A percentile compares a stretch with the other conserved stretches of the same genome.
Evolutionary conservation across 177 flowering plant species (phyloP).

Genomic region (Vitis hybrid): DNA sequence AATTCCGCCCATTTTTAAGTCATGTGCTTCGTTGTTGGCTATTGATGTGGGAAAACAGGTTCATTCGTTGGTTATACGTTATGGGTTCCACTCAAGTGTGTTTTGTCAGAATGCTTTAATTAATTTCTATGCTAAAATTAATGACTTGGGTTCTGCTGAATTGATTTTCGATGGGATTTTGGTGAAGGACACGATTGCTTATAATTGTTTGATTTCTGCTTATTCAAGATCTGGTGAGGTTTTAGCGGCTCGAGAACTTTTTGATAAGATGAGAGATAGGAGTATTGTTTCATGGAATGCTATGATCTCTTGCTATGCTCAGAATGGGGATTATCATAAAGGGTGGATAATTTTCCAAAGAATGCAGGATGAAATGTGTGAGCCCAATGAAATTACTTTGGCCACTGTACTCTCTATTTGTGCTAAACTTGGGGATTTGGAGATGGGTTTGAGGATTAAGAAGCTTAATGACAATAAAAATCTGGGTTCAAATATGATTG

Average conservation of each 20-base stretch:
- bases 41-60: conserved; percentile 34
- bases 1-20: conserved; percentile 33
- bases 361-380: conserved; percentile 32
- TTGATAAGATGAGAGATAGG: conserved; percentile 35
- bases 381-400: conserved; percentile 32
- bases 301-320: conserved; percentile 40
- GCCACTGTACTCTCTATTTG: conserved; percentile 38
- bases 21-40: conserved; percentile 27
- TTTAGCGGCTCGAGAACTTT: conserved; percentile 31
- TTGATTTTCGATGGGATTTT: conserved; percentile 35
- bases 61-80: conserved; percentile 27
- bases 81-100: conserved; percentile 29
- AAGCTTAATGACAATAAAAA: conserved; percentile 29
- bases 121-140: conserved; percentile 38
- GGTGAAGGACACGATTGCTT: conserved; percentile 35
- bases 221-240: conserved; percentile 34
- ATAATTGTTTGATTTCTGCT: conserved; percentile 45
- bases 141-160: conserved; percentile 32
- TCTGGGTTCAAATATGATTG: conserved; percentile 26
- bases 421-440: conserved; percentile 36
- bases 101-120: conserved; percentile 38
- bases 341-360: conserved; percentile 34
- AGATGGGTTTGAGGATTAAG: conserved; percentile 35
- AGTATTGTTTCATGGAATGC: conserved; percentile 45
- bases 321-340: conserved; percentile 31